phyloP scores from a whole-genome alignment of 805 yeast genomes.

The Tetrapisispora iriomotensis region DNA sequence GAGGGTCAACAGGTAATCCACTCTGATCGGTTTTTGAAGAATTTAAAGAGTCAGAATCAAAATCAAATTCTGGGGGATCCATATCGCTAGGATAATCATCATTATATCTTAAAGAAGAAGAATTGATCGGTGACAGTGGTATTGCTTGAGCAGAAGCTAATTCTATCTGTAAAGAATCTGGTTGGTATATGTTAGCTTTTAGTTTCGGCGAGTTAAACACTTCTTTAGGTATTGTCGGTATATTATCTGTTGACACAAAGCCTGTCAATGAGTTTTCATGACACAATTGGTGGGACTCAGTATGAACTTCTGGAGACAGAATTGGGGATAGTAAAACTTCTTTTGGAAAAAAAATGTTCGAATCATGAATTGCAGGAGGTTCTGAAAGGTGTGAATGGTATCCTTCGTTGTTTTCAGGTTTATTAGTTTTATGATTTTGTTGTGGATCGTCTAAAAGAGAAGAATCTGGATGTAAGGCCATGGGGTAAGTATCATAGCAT shows the following conservation, averaged over 20 bases:
- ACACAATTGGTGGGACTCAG: not conserved
- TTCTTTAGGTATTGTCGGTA: not conserved
- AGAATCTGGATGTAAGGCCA: not conserved
- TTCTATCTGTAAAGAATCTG: slow-evolving; percentile 36
- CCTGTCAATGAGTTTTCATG: slow-evolving; percentile 1
- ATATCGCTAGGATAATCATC: slow-evolving; percentile 5
- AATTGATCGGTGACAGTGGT: slow-evolving; percentile 4
- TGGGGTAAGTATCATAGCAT: slow-evolving; percentile 41
- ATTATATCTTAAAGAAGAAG: slow-evolving; percentile 22
- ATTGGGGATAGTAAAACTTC: slow-evolving; percentile 37
- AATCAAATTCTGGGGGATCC: slow-evolving; percentile 16
- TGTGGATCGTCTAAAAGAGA: not conserved
- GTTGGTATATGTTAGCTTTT: slow-evolving; percentile 47
- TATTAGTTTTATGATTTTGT: not conserved
- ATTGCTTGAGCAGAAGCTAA: slow-evolving; percentile 49
- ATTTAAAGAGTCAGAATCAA: slow-evolving; percentile 4
- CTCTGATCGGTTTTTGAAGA: not conserved
- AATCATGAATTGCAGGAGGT: slow-evolving; percentile 20
- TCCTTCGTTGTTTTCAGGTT: not conserved
- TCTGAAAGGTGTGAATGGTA: not conserved
- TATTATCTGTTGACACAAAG: not conserved
- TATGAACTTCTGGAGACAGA: slow-evolving; percentile 36
- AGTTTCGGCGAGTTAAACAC: slow-evolving; percentile 24
- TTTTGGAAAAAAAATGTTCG: slow-evolving; percentile 34
- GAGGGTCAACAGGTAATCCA: slow-evolving; percentile 26